phyloP scores from a whole-genome alignment of 164 flowering plant genomes.

The Umbellularia californica region DNA sequence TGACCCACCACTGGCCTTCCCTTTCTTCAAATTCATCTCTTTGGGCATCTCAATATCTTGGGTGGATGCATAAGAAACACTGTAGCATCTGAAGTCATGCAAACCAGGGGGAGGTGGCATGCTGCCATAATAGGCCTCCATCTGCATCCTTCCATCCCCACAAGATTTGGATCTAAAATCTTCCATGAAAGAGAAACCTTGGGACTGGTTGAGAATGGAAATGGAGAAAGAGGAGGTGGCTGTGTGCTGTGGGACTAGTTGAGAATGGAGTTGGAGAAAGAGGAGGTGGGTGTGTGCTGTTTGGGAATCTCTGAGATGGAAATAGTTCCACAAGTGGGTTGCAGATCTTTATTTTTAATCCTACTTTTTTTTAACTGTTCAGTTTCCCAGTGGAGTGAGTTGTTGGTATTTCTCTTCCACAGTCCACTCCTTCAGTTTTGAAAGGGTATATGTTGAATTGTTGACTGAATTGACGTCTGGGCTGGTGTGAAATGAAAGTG shows the following conservation, averaged over 20 bases:
- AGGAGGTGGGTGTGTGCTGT: too few species aligned
- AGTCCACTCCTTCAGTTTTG: too few species aligned
- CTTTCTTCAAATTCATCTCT: constrained; percentile 38
- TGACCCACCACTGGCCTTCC: constrained; percentile 17
- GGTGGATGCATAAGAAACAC: constrained; percentile 36
- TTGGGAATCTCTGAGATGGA: too few species aligned
- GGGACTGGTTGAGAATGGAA: background rate
- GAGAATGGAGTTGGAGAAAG: background rate
- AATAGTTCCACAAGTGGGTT: too few species aligned
- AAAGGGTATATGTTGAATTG: too few species aligned
- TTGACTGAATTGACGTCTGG: too few species aligned
- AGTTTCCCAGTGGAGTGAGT: too few species aligned
- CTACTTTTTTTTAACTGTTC: too few species aligned
- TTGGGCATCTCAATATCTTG: constrained; percentile 16
- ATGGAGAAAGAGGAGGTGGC: background rate
- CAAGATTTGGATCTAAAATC: constrained; percentile 56
- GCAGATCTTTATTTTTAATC: too few species aligned
- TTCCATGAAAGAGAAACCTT: constrained; percentile 28
- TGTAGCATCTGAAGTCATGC: constrained; percentile 59
- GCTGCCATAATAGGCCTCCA: constrained; percentile 32
- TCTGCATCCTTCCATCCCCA: constrained; percentile 41
- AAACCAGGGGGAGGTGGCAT: constrained; percentile 26
- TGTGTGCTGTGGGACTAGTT: background rate
- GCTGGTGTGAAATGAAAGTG: too few species aligned
- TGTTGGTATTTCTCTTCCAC: too few species aligned